Evolutionary conservation across 1,284 basidiomycete species (phyloP).

Genomic region (Spongiforma sp.): DNA sequence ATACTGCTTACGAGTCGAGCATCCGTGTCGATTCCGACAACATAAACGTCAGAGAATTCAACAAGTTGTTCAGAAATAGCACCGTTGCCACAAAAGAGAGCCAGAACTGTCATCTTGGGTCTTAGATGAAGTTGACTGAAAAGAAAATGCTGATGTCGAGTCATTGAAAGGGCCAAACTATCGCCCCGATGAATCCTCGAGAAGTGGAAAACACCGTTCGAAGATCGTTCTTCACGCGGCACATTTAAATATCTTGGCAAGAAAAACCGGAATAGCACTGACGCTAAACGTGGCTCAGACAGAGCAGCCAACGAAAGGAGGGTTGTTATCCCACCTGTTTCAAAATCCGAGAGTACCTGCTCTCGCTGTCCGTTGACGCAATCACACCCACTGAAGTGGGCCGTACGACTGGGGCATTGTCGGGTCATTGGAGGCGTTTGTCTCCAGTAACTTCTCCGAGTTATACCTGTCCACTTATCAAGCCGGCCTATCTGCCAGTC

Average conservation of each 20-base stretch:
- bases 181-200: slow-evolving; percentile 15
- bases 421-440: too few species aligned
- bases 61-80: slow-evolving; percentile 10
- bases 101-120: slow-evolving; percentile 15
- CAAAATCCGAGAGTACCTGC: slow-evolving; percentile 4
- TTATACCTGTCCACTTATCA: too few species aligned
- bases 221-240: slow-evolving; percentile 36
- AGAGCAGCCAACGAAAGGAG: background rate
- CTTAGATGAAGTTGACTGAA: slow-evolving; percentile 16
- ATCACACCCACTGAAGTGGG: background rate
- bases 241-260: background rate
- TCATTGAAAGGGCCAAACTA: slow-evolving; percentile 13
- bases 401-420: too few species aligned
- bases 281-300: slow-evolving; percentile 2
- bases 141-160: slow-evolving; percentile 17
- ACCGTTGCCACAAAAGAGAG: slow-evolving; percentile 19
- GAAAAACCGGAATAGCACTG: background rate
- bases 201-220: slow-evolving; percentile 15
- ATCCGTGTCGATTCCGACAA: slow-evolving; percentile 17
- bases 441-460: too few species aligned
- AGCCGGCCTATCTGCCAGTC: too few species aligned
- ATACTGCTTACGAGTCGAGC: slow-evolving; percentile 4
- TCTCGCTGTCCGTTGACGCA: background rate
- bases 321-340: background rate
- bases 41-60: slow-evolving; percentile 17